Percentiles rank a stretch among this genome's conserved stretches.
These are phyloP conservation scores for Podospora pseudocomata DNA, from an alignment of 495 filamentous ascomycete species.

Conservation along the genomic window DNA sequence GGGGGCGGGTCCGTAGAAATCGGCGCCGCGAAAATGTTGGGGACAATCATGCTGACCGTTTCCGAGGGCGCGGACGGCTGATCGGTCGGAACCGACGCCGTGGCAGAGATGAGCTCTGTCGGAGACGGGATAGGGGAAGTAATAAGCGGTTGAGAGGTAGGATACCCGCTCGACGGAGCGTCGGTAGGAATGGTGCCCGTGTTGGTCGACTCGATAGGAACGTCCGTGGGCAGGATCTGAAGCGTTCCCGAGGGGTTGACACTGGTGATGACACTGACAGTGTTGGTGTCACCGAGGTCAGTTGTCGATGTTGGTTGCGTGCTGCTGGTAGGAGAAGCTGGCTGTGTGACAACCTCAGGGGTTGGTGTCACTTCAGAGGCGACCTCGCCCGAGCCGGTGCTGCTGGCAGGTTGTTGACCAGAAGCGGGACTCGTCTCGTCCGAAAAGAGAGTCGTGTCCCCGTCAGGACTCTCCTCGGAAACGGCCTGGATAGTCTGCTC, in stretches of 20 bases:
- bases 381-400: not conserved
- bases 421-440: not conserved
- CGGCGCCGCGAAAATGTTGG: slow-evolving; percentile 52
- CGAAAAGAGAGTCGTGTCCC: not conserved
- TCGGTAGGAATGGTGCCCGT: slow-evolving; percentile 19
- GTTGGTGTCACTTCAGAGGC: not conserved
- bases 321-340: not conserved
- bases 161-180: slow-evolving; percentile 22
- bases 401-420: not conserved
- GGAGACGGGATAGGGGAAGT: slow-evolving; percentile 22
- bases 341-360: not conserved
- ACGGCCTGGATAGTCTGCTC: not conserved
- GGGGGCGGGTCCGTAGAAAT: slow-evolving; percentile 59
- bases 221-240: slow-evolving; percentile 19
- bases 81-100: not conserved
- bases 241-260: slow-evolving; percentile 20
- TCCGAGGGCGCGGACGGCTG: not conserved
- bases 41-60: slow-evolving; percentile 22
- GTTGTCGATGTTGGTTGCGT: not conserved
- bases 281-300: not conserved
- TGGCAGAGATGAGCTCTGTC: slow-evolving; percentile 21
- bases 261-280: slow-evolving; percentile 26
- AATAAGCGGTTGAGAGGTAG: slow-evolving; percentile 22
- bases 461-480: not conserved
- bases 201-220: slow-evolving; percentile 12